These are phyloP conservation scores for Lentinula detonsa DNA, from an alignment of 768 basidiomycete species.

Conservation along the genomic window DNA sequence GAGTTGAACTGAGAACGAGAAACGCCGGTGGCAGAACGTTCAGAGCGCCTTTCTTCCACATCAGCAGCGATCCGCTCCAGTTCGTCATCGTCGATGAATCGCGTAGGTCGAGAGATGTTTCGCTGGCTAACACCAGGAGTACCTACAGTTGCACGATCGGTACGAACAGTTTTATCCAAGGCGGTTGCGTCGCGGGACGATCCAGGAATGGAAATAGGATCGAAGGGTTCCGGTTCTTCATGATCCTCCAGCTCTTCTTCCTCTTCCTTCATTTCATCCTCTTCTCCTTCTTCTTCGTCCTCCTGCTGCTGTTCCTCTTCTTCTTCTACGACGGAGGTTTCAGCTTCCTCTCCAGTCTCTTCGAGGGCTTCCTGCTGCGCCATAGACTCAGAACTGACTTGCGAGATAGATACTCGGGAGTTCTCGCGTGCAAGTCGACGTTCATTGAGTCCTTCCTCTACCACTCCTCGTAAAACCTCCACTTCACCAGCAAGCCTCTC, in stretches of 20 bases:
- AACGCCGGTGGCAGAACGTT: neutral
- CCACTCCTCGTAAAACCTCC: constrained; percentile 77
- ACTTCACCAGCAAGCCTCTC: constrained; percentile 82
- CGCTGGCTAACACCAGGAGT: constrained; percentile 14
- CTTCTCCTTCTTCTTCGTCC: constrained; percentile 14
- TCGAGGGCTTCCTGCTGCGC: constrained; percentile 27
- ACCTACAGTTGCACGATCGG: constrained; percentile 48
- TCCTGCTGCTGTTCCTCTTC: neutral
- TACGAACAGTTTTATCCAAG: constrained; percentile 42
- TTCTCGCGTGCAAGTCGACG: constrained; percentile 50
- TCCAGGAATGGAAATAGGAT: constrained; percentile 24
- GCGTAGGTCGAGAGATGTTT: constrained; percentile 10
- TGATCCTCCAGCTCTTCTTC: constrained; percentile 19
- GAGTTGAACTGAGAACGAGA: constrained; percentile 6
- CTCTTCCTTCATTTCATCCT: constrained; percentile 16
- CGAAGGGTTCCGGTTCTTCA: constrained; percentile 27
- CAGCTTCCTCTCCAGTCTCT: constrained; percentile 7
- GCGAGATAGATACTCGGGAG: neutral
- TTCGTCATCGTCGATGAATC: constrained; percentile 53
- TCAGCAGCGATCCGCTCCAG: constrained; percentile 60
- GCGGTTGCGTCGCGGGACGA: constrained; percentile 19
- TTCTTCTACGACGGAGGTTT: neutral
- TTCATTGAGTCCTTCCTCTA: constrained; percentile 82
- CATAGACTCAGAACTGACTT: constrained; percentile 14
- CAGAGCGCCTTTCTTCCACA: constrained; percentile 51